Conservation (phyloP, 108 stramenopile genomes). For the Schizochytrium sp. region DNA sequence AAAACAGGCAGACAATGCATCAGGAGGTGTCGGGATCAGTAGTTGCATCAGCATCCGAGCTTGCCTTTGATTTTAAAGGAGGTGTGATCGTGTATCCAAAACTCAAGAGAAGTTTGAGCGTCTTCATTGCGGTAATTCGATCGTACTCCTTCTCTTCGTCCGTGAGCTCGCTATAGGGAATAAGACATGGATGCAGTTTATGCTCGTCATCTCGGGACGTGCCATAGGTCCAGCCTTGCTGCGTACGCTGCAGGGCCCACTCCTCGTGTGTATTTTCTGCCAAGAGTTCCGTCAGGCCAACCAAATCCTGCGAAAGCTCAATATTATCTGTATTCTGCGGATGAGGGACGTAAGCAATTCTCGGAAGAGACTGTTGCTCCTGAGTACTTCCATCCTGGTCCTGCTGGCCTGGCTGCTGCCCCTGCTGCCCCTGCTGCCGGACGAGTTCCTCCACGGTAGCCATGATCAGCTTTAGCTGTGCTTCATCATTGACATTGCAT, state of each 20-base stretch:
- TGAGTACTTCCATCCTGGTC: not conserved
- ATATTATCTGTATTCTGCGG: not conserved
- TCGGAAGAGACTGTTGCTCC: not conserved
- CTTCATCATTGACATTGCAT: not conserved
- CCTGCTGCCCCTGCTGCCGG: not conserved
- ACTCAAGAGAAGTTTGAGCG: not conserved
- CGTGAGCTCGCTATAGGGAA: not conserved
- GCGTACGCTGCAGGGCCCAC: not conserved
- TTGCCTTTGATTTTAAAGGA: not conserved
- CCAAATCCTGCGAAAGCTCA: not conserved
- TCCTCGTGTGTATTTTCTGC: not conserved
- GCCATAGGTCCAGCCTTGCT: not conserved
- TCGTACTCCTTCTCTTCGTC: constrained; percentile 4
- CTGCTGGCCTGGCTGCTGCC: too few species aligned
- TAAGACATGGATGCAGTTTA: not conserved
- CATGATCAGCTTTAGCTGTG: not conserved
- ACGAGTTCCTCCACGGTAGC: not conserved
- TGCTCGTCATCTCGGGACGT: not conserved
- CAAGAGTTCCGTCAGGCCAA: not conserved
- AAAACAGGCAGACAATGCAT: too few species aligned
- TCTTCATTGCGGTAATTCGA: not conserved
- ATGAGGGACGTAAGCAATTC: not conserved
- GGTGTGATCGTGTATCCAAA: not conserved
- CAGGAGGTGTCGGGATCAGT: too few species aligned
- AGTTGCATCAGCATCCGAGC: too few species aligned